Percentiles rank a stretch among this genome's conserved stretches.
Conservation (phyloP, 257 asterid species). For the Solanum corneliomulleri region DNA sequence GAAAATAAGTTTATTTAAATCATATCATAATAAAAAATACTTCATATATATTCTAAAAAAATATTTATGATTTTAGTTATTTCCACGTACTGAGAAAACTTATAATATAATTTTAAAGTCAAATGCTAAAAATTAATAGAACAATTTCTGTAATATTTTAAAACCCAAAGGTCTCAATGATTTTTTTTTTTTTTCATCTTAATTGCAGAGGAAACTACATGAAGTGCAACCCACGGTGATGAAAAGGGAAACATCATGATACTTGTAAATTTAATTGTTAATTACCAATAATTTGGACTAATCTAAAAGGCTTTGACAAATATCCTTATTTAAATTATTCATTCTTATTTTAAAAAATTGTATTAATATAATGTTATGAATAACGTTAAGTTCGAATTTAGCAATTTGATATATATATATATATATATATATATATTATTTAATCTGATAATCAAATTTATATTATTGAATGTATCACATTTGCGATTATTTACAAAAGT, state of each 20-base stretch:
- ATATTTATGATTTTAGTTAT: background rate
- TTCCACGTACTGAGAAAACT: background rate
- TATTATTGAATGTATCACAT: accelerated
- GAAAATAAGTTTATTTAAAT: background rate
- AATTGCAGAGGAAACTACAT: background rate
- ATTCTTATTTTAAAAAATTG: background rate
- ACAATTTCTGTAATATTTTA: background rate
- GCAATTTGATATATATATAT: background rate
- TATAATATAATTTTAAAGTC: background rate
- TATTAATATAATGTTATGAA: background rate
- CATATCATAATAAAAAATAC: background rate
- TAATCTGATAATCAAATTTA: background rate
- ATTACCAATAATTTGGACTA: background rate
- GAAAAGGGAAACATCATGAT: background rate
- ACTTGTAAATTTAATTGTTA: background rate
- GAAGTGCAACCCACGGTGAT: background rate
- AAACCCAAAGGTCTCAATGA: background rate
- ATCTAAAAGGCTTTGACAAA: background rate
- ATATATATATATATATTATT: background rate
- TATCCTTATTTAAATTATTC: background rate
- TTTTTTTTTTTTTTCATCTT: background rate
- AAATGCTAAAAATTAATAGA: background rate
- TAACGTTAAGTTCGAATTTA: background rate
- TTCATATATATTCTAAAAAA: background rate
- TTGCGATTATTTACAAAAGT: background rate